A percentile compares a stretch with the other conserved stretches of the same genome.
phyloP scores from a whole-genome alignment of 2,329 filamentous ascomycete genomes.

The Diaporthe eres region DNA sequence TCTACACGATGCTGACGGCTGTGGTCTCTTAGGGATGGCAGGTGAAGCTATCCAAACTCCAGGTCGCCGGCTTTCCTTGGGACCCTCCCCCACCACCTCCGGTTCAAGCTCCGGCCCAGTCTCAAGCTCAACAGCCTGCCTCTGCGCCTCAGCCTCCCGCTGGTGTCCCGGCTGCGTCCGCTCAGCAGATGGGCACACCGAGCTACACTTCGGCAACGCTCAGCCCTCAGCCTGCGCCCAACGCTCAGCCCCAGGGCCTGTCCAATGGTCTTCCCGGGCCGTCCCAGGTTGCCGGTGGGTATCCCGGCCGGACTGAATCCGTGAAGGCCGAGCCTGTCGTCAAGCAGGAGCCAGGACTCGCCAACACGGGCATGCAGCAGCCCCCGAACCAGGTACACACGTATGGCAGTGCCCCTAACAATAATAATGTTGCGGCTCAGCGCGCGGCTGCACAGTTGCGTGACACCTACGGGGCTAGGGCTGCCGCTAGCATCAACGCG shows the following conservation, averaged over 20 bases:
- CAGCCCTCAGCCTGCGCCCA: conserved; percentile 50
- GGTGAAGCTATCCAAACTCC: conserved; percentile 85
- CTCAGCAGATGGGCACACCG: conserved; percentile 44
- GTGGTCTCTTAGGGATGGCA: conserved; percentile 85
- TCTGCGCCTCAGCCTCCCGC: conserved; percentile 45
- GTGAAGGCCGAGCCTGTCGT: conserved; percentile 62
- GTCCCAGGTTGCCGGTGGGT: conserved; percentile 48
- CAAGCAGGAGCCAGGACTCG: conserved; percentile 63
- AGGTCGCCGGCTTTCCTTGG: conserved; percentile 94
- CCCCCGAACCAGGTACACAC: conserved; percentile 51
- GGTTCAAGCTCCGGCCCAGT: conserved; percentile 53
- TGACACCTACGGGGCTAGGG: conserved; percentile 72
- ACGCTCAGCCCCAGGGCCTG: conserved; percentile 47
- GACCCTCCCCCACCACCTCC: conserved; percentile 80
- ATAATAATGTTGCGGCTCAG: conserved; percentile 58
- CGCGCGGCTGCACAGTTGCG: conserved; percentile 71
- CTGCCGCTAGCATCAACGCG: conserved; percentile 76
- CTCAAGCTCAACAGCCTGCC: conserved; percentile 46
- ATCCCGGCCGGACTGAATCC: conserved; percentile 67
- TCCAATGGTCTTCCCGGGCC: conserved; percentile 50
- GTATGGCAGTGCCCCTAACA: conserved; percentile 9
- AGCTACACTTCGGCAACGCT: conserved; percentile 53
- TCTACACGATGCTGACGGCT: conserved; percentile 21
- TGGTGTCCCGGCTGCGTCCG: conserved; percentile 15
- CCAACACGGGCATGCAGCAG: conserved; percentile 46